Evolutionary conservation across 805 yeast genomes (phyloP).

Genomic region (Candida krabiensis): DNA sequence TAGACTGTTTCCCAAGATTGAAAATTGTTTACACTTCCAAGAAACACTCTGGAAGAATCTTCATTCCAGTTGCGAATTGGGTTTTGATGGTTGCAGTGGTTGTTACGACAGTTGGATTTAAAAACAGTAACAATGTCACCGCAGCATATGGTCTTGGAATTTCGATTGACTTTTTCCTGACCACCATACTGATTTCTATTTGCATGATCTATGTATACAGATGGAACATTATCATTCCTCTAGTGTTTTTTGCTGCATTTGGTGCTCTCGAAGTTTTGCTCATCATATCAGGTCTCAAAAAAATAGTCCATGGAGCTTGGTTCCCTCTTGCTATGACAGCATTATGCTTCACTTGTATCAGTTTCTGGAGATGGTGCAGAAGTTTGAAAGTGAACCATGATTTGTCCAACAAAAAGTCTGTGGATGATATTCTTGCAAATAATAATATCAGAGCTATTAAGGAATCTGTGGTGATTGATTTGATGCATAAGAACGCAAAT

Average conservation of each 20-base stretch:
- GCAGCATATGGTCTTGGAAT: conserved; percentile 64
- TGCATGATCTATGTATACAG: conserved; percentile 48
- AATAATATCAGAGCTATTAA: conserved; percentile 18
- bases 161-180: conserved; percentile 53
- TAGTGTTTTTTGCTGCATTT: conserved; percentile 39
- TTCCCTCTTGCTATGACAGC: conserved; percentile 50
- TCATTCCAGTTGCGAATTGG: conserved; percentile 51
- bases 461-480: conserved; percentile 20
- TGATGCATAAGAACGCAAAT: conserved; percentile 5
- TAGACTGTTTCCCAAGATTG: conserved; percentile 55
- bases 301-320: conserved; percentile 63
- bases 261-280: conserved; percentile 48
- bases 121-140: conserved; percentile 48
- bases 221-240: conserved; percentile 34
- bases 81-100: conserved; percentile 51
- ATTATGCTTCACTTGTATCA: conserved; percentile 37
- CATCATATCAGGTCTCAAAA: conserved; percentile 48
- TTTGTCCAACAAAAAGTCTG: conserved; percentile 18
- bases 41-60: conserved; percentile 48
- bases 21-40: conserved; percentile 46
- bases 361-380: conserved; percentile 51
- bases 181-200: conserved; percentile 46
- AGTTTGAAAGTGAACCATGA: conserved; percentile 41
- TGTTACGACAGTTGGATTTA: conserved; percentile 52
- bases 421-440: conserved; percentile 35